Percentiles rank a stretch among this genome's conserved stretches.
These are phyloP conservation scores for Penicillium janthinellum DNA, from an alignment of 2,329 filamentous ascomycete species.

Conservation along the genomic window DNA sequence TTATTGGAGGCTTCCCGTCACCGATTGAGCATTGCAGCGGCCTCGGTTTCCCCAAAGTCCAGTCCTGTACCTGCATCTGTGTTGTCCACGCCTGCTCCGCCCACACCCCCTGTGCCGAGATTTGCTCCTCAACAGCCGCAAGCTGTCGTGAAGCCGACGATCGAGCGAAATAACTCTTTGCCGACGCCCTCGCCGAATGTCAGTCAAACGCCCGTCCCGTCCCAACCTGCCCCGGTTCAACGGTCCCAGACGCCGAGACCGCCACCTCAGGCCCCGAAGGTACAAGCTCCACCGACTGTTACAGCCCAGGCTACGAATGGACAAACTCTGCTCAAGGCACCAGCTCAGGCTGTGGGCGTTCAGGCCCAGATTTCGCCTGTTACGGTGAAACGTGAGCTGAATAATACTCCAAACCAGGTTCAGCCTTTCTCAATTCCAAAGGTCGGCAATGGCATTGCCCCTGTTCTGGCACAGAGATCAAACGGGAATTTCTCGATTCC, in stretches of 20 bases:
- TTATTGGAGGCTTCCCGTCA: background rate
- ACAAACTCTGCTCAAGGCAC: background rate
- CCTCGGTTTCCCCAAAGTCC: background rate
- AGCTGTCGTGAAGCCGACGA: background rate
- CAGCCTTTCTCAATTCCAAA: background rate
- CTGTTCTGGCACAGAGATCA: background rate
- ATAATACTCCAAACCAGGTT: background rate
- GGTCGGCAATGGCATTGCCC: background rate
- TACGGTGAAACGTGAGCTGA: background rate
- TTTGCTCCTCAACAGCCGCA: background rate
- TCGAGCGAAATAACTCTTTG: background rate
- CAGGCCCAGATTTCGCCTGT: background rate
- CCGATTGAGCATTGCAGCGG: background rate
- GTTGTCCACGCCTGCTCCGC: background rate
- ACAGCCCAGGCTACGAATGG: background rate
- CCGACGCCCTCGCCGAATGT: background rate
- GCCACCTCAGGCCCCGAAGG: background rate
- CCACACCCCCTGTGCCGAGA: background rate
- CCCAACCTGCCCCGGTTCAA: background rate
- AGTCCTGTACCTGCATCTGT: background rate
- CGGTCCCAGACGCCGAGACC: background rate
- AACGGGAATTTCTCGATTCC: background rate
- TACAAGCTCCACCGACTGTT: background rate
- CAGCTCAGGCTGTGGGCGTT: background rate
- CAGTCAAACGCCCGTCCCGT: background rate